Percentiles rank a stretch among this genome's conserved stretches.
phyloP scores from a whole-genome alignment of 2,329 filamentous ascomycete species.

The Hypoxylon sp. region DNA sequence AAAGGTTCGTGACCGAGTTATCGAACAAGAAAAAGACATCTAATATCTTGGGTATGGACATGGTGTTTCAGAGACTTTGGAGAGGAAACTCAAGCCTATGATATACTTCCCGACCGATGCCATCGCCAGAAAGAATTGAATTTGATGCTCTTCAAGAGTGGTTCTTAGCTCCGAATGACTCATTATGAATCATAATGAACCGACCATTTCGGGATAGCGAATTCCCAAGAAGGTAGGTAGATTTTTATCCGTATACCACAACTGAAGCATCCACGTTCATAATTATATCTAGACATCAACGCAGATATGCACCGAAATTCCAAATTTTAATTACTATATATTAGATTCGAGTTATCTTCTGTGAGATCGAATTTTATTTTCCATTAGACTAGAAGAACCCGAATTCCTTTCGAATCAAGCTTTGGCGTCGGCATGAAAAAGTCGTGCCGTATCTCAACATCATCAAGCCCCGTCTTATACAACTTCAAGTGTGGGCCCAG shows the following conservation, averaged over 20 bases:
- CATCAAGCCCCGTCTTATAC: slow-evolving; percentile 18
- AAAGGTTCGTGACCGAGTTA: neutral
- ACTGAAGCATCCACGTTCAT: neutral
- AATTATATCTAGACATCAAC: neutral
- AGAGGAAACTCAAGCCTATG: neutral
- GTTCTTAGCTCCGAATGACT: slow-evolving; percentile 1
- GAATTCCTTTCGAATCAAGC: slow-evolving; percentile 11
- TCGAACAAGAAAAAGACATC: neutral
- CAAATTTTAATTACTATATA: neutral
- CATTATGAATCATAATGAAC: slow-evolving; percentile 21
- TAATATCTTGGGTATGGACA: neutral
- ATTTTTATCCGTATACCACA: neutral
- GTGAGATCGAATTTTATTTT: neutral
- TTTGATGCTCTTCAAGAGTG: neutral
- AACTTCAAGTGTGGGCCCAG: slow-evolving; percentile 17
- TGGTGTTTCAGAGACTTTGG: neutral
- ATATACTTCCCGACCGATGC: neutral
- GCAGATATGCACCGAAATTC: neutral
- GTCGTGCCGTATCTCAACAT: slow-evolving; percentile 21
- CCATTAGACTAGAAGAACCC: slow-evolving; percentile 4
- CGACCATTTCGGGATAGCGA: neutral
- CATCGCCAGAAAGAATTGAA: neutral
- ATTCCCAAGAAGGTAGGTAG: neutral
- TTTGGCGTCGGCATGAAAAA: slow-evolving; percentile 3
- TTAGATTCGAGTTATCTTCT: neutral